Conservation (phyloP, 2,329 filamentous ascomycete genomes). For the Aureobasidium sp. region DNA sequence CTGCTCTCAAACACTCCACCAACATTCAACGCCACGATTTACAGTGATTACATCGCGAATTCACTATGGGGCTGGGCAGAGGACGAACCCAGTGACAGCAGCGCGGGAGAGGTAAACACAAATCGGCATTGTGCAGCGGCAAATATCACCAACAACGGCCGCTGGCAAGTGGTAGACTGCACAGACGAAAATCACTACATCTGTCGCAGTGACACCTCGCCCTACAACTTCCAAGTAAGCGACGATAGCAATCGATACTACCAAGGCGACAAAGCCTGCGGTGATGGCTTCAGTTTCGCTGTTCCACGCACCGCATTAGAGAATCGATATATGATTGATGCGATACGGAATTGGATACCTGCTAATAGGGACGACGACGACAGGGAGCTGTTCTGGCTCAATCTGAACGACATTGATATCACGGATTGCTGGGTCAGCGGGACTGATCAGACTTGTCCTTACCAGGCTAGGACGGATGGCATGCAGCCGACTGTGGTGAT, state of each 20-base stretch:
- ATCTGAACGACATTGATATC: conserved; percentile 54
- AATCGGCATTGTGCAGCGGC: conserved; percentile 51
- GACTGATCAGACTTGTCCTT: conserved; percentile 52
- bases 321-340: conserved; percentile 49
- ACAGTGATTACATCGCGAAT: conserved; percentile 45
- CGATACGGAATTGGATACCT: neutral
- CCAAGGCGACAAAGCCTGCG: conserved; percentile 42
- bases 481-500: conserved; percentile 48
- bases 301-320: conserved; percentile 57
- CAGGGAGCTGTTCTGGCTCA: conserved; percentile 44
- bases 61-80: conserved; percentile 56
- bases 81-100: conserved; percentile 47
- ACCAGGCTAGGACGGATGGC: conserved; percentile 36
- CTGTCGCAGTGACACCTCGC: conserved; percentile 44
- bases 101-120: conserved; percentile 18
- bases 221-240: conserved; percentile 53
- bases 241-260: conserved; percentile 31
- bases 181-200: conserved; percentile 44
- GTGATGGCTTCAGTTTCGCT: conserved; percentile 43
- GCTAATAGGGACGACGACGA: conserved; percentile 27
- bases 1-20: conserved; percentile 49
- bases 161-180: conserved; percentile 55
- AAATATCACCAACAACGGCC: conserved; percentile 42
- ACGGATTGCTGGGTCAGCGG: conserved; percentile 56
- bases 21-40: conserved; percentile 40